Evolutionary conservation across 2,329 filamentous ascomycete genomes (phyloP), one percentile per base, ranked within the genome.

Genomic region (Podosphaera aphanis): DNA sequence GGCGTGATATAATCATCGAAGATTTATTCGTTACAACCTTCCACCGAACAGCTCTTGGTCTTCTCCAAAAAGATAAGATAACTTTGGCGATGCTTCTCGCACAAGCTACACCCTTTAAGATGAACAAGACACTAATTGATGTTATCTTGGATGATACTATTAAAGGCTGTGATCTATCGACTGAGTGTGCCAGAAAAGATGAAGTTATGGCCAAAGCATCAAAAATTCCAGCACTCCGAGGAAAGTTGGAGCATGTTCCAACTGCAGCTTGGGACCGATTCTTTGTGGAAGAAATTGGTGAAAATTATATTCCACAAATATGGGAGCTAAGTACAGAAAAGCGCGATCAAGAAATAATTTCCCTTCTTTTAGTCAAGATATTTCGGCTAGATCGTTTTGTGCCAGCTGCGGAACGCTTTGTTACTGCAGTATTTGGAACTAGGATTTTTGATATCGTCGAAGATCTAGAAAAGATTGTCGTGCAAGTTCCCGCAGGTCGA

Each of bases 381-480:
- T 93, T 93, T 72, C 81, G 92, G 49, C 78, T 95, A 54, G 90
- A 98, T 60, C 78, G 92, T 37, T 93, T 98, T 56, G 83, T 98
- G 13, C 90, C 92, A 13, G 76, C 81, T 15, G 86, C 86, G 0
- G 86, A 98, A 63, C 77, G 77, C n/a, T 93, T 98, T 56, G 83
- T 93, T 27, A 72, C 73, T 8, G 70, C 77, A 6, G 83, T 95
- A 4, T 94, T 98, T 60, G 88, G 88, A 5, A 65, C 75, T 42
- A 77, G 78, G 43, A 70, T 95, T 42, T 77, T 93, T 47, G 84
- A 94, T 52, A 73, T 82, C 42, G 79, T 78, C 43, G 83, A 88
- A 56, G 86, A 95, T 59, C 72, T 98, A 41, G 78, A 79, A 58
- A 75, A 82, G 48, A 88, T 90, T 16, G 82, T 93, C 47, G 73